Conservation (phyloP, 2,329 filamentous ascomycete genomes). For the Dactylellina sp. region DNA sequence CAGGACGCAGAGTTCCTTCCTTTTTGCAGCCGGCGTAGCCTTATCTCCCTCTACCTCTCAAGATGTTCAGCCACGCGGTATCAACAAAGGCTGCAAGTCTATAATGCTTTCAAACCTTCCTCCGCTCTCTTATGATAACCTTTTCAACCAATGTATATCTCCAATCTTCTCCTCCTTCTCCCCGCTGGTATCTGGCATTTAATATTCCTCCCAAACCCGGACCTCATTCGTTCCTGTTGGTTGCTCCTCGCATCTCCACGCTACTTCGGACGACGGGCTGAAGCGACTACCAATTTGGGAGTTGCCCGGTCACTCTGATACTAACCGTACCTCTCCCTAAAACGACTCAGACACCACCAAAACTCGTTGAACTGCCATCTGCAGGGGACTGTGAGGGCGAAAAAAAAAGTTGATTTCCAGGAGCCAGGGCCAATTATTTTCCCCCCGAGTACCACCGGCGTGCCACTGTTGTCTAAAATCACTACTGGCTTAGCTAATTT, state of each 20-base stretch:
- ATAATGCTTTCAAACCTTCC: slow-evolving; percentile 8
- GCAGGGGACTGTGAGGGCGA: slow-evolving; percentile 31
- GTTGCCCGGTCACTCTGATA: slow-evolving; percentile 44
- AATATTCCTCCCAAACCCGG: slow-evolving; percentile 11
- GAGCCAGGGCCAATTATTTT: neutral
- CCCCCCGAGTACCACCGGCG: slow-evolving; percentile 47
- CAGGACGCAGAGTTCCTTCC: slow-evolving; percentile 36
- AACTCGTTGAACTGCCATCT: slow-evolving; percentile 26
- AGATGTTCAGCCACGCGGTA: slow-evolving; percentile 43
- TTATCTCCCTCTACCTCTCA: slow-evolving; percentile 30
- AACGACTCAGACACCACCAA: slow-evolving; percentile 25
- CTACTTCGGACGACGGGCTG: slow-evolving; percentile 48
- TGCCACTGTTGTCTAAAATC: slow-evolving; percentile 40
- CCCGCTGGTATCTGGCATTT: slow-evolving; percentile 14
- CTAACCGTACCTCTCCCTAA: slow-evolving; percentile 41
- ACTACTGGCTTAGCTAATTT: slow-evolving; percentile 47
- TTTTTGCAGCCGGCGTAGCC: slow-evolving; percentile 31
- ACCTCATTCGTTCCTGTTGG: slow-evolving; percentile 8
- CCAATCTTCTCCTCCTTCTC: neutral
- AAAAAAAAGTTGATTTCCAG: neutral
- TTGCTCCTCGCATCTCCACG: slow-evolving; percentile 23
- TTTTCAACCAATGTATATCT: slow-evolving; percentile 13
- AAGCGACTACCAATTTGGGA: slow-evolving; percentile 42
- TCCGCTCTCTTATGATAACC: neutral
- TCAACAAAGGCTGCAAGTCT: slow-evolving; percentile 12